Evolutionary conservation across 306 rosid species (phyloP).

Genomic region (Medicago truncatula): DNA sequence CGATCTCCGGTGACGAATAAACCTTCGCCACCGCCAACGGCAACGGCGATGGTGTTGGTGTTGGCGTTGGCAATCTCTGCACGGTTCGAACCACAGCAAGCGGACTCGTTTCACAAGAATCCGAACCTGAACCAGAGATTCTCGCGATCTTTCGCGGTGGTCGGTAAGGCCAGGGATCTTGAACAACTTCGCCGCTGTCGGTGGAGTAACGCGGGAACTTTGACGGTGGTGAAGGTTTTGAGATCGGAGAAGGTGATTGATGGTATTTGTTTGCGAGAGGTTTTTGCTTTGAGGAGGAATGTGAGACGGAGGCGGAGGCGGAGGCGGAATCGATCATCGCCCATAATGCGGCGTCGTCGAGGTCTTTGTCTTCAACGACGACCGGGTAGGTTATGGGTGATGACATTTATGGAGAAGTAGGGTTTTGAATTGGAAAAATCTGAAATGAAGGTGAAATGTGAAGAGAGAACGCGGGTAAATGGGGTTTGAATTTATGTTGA

Average conservation of each 20-base stretch:
- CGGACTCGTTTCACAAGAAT: slow-evolving; percentile 55
- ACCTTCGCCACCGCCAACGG: slow-evolving; percentile 3
- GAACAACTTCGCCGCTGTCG: slow-evolving; percentile 58
- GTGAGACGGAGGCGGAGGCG: slow-evolving; percentile 48
- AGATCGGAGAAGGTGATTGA: slow-evolving; percentile 43
- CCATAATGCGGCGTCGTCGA: slow-evolving; percentile 92
- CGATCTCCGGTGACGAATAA: slow-evolving; percentile 62
- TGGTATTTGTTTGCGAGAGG: slow-evolving; percentile 56
- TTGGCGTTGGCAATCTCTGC: slow-evolving; percentile 54
- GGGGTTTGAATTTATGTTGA: too few relatives aligned
- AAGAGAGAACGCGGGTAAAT: too few relatives aligned
- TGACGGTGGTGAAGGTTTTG: slow-evolving; percentile 55
- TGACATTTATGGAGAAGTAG: slow-evolving; percentile 49
- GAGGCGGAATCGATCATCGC: slow-evolving; percentile 90
- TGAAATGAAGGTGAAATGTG: too few relatives aligned
- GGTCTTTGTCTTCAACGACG: slow-evolving; percentile 75
- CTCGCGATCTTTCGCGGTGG: slow-evolving; percentile 72
- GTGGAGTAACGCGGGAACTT: slow-evolving; percentile 45
- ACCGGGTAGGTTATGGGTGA: slow-evolving; percentile 52
- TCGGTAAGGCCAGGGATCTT: slow-evolving; percentile 69
- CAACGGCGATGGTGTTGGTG: slow-evolving; percentile 31
- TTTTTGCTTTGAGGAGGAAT: slow-evolving; percentile 57
- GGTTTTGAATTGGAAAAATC: too few relatives aligned
- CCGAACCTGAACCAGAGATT: slow-evolving; percentile 45
- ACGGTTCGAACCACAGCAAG: slow-evolving; percentile 58